Evolutionary conservation across 2,329 filamentous ascomycete species (phyloP).

Genomic region (Alternaria alternata): DNA sequence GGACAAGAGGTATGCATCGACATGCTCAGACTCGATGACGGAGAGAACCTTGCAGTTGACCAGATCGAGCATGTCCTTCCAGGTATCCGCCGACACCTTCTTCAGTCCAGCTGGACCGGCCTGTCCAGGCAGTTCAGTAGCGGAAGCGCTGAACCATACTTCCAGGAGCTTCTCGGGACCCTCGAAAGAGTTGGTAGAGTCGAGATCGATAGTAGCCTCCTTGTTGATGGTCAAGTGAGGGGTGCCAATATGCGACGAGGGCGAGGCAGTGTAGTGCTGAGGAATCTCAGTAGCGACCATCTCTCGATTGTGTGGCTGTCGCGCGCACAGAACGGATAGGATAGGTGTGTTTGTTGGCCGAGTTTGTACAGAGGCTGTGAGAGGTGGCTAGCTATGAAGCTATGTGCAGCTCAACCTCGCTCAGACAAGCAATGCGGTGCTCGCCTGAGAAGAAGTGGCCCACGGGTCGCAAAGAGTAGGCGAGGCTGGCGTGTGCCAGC

Average conservation of each 20-base stretch:
- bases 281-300: conserved; percentile 88
- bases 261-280: conserved; percentile 81
- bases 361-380: conserved; percentile 7
- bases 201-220: conserved; percentile 89
- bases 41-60: conserved; percentile 99
- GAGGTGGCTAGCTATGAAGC: conserved; percentile 31
- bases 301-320: conserved; percentile 57
- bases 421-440: conserved; percentile 95
- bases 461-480: conserved; percentile 67
- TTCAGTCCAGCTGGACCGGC: conserved; percentile 82
- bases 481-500: conserved; percentile 88
- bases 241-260: conserved; percentile 77
- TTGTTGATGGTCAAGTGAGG: conserved; percentile 97
- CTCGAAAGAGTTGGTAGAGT: conserved; percentile 96
- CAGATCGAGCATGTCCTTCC: conserved; percentile 96
- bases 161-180: conserved; percentile 97
- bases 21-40: conserved; percentile 88
- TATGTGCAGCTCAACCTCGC: conserved; percentile 92
- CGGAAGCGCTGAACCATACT: conserved; percentile 93
- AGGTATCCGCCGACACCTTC: conserved; percentile 80
- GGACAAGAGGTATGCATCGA: conserved; percentile 95
- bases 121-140: conserved; percentile 73
- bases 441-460: conserved; percentile 97
- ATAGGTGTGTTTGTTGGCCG: conserved; percentile 21
- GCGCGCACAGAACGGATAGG: conserved; percentile 26